Base-by-base conservation (phyloP, 2,329 filamentous ascomycete species). In the Cryphonectria japonica region DNA sequence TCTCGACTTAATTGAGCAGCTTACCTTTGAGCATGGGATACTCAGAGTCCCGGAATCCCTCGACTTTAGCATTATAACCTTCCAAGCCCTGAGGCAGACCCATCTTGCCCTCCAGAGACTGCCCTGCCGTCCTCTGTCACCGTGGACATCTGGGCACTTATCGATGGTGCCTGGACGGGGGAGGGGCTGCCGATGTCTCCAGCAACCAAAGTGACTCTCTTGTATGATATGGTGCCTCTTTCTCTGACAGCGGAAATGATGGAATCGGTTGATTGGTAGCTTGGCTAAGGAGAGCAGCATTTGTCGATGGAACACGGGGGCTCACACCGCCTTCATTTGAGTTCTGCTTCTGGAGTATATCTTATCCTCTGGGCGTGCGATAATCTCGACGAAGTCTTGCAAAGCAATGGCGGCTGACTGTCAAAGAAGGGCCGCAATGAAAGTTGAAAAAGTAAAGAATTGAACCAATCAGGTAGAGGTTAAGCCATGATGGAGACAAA, bases 1-100 rank as follows among this genome's bases (percentile, higher is more conserved):
- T n/a, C 13, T 57, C 6, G 37, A 9, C 41, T n/a, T 5, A n/a
- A 11, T 29, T 16, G 34, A 39, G 22, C 77, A 70, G 3, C 43
- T 65, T 78, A 91, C 91, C 90, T 82, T 87, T 83, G 60, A 93
- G 83, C 89, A 92, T 92, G 37, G 91, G 91, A 79, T 89, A 93
- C 75, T 93, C 90, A 46, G 77, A 77, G 22, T 84, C 80, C 72
- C 91, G 85, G 41, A 93, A 83, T 19, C 77, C 77, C 78, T 92
- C 89, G 26, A 93, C 85, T 43, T 81, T 81, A 69, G 79, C 78
- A 78, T 92, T 89, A 78, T 93, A 93, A 74, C 76, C 78, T 74
- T 26, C 43, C 63, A 46, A n/a, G 29, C 29, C 66, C 63, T 29
- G 29, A 46, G 29, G 22, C 41, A 41, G 22, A 60, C 59, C 68